Conservation (phyloP, 2,329 filamentous ascomycete species). For the Immersiporthe knoxdaviesiana region DNA sequence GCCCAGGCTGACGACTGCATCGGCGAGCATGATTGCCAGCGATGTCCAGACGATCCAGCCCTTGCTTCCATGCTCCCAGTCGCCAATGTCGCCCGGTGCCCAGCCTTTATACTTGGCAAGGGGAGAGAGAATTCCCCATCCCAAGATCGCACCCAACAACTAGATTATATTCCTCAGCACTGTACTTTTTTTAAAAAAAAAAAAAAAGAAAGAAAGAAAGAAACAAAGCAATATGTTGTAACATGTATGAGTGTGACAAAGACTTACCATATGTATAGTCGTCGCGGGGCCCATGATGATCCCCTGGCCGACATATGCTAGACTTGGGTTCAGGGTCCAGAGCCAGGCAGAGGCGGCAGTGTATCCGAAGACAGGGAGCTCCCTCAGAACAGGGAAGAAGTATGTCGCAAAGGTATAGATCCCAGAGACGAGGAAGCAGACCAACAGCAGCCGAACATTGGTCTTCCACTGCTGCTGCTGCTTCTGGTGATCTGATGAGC, state of each 20-base stretch:
- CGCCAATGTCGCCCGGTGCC: conserved; percentile 83
- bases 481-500: conserved; percentile 39
- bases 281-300: conserved; percentile 98
- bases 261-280: conserved; percentile 80
- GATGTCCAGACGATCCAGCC: conserved; percentile 99
- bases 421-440: conserved; percentile 63
- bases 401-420: conserved; percentile 81
- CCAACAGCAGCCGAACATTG: conserved; percentile 58
- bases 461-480: conserved; percentile 44
- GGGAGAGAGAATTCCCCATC: conserved; percentile 90
- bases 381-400: conserved; percentile 83
- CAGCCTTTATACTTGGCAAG: conserved; percentile 83
- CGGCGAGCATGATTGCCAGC: conserved; percentile 93
- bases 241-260: too few species aligned
- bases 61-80: conserved; percentile 93
- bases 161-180: neutral
- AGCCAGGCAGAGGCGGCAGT: conserved; percentile 79
- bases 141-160: conserved; percentile 79
- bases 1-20: conserved; percentile 84
- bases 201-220: too few species aligned
- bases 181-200: neutral
- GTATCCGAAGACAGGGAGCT: conserved; percentile 83
- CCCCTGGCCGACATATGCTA: conserved; percentile 96
- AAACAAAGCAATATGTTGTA: too few species aligned
- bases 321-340: conserved; percentile 94